Evolutionary conservation across 371 early-diverging fungal genomes (phyloP), one percentile per base, ranked within the genome.

Genomic region (Saksenaea oblongispora): DNA sequence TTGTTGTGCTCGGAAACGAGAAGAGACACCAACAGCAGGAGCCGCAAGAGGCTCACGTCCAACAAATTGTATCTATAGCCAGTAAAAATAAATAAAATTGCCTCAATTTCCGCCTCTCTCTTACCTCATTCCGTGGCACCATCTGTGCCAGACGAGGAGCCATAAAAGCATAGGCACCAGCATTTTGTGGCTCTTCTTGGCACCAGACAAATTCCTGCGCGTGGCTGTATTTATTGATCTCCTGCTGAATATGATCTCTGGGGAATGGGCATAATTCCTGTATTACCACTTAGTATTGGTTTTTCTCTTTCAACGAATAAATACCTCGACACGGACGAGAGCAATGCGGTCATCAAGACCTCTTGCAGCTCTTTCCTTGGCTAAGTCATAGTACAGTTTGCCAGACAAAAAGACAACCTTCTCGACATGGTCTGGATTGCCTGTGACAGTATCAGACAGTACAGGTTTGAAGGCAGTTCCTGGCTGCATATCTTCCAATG

Each of bases 151-250:
- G 74, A 34, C 98, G 80, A 28, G 96, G 98, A 62, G 85, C 91
- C 66, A 96, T 89, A 80, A 91, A 96, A 4, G 90, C 69, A 69
- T 88, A 98, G 15, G 91, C 91, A 27, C 98, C 98, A 17, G 90
- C 89, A 74, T 98, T 98, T 74, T 93, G 89, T 15, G 93, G 95
- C 66, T 98, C 98, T 73, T 98, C 98, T 73, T 98, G 98, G 63
- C 91, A 89, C 93, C 94, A 98, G 1, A 89, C 77, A 74, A 91
- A 92, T 42, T 95, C 91, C 17, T 77, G 69, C 17, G 87, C 92
- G 27, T 83, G 80, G 15, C 71, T 61, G 72, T 85, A 95, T 51
- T 85, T 80, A 36, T 67, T 71, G 15, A 97, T 71, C 64, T 90
- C 90, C n/a, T 74, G 54, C 59, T 74, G 57, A 17, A 97, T 65